phyloP scores from a whole-genome alignment of 495 filamentous ascomycete genomes.

The Xylaria flabelliformis region DNA sequence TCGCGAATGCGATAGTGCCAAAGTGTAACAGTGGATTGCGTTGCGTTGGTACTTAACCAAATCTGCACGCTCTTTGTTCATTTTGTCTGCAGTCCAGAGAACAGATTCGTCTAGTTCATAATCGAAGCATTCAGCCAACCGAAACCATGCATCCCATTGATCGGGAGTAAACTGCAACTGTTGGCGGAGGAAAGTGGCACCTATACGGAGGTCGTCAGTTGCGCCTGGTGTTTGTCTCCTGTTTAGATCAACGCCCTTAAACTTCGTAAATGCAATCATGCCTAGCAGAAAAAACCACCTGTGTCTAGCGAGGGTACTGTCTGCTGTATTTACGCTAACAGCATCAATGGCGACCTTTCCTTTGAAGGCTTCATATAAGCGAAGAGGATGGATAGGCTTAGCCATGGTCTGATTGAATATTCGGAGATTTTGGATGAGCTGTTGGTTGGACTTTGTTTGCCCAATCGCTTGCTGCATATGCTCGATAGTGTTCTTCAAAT shows the following conservation, averaged over 20 bases:
- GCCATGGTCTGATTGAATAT: constrained; percentile 78
- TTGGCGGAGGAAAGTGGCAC: constrained; percentile 78
- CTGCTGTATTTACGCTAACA: constrained; percentile 55
- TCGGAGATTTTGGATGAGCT: constrained; percentile 75
- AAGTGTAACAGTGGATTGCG: constrained; percentile 91
- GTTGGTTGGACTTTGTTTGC: constrained; percentile 66
- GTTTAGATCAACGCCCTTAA: constrained; percentile 72
- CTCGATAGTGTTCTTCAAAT: constrained; percentile 85
- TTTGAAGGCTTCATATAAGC: constrained; percentile 75
- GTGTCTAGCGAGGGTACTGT: constrained; percentile 71
- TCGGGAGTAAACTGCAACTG: constrained; percentile 86
- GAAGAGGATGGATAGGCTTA: constrained; percentile 80
- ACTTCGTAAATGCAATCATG: constrained; percentile 84
- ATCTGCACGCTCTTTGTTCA: constrained; percentile 83
- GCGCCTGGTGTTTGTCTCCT: constrained; percentile 78
- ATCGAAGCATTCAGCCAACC: constrained; percentile 90
- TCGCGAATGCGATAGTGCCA: constrained; percentile 78
- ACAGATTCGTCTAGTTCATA: constrained; percentile 89
- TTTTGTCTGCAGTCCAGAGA: constrained; percentile 93
- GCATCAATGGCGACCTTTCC: constrained; percentile 71
- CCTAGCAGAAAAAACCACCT: constrained; percentile 94
- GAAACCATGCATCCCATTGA: constrained; percentile 96
- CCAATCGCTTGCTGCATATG: constrained; percentile 76
- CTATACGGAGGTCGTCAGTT: constrained; percentile 86
- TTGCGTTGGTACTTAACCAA: constrained; percentile 77